Conservation (phyloP, 2,329 filamentous ascomycete species). For the Eurotiales sp. region DNA sequence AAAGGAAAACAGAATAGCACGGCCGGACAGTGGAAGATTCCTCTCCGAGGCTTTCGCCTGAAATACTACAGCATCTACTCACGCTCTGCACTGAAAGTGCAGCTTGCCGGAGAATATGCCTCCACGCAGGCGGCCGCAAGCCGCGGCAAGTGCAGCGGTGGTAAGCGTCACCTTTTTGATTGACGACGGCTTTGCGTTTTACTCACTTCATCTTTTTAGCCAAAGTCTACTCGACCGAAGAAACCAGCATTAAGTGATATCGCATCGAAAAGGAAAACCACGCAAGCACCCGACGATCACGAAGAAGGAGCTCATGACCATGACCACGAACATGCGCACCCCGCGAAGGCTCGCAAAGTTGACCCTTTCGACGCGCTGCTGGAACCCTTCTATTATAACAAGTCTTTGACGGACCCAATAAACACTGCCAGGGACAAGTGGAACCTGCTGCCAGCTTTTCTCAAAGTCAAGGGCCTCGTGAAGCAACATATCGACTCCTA, state of each 20-base stretch:
- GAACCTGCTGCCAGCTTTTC: constrained; percentile 92
- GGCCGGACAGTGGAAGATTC: not conserved
- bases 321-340: constrained; percentile 19
- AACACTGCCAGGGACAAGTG: constrained; percentile 81
- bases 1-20: constrained; percentile 1
- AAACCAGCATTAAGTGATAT: not conserved
- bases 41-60: not conserved
- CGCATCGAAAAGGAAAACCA: not conserved
- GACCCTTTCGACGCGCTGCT: constrained; percentile 59
- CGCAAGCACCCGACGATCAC: constrained; percentile 11
- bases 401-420: constrained; percentile 65
- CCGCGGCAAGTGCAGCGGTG: constrained; percentile 22
- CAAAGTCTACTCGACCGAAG: not conserved
- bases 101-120: constrained; percentile 27
- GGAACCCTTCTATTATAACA: constrained; percentile 67
- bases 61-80: not conserved
- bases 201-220: not conserved
- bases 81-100: constrained; percentile 3
- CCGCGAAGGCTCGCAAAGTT: constrained; percentile 26
- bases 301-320: constrained; percentile 16
- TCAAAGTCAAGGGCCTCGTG: constrained; percentile 94
- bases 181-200: not conserved
- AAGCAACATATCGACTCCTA: constrained; percentile 99
- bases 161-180: constrained; percentile 10
- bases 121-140: constrained; percentile 34